Evolutionary conservation across 257 asterid species (phyloP), one percentile per base, ranked within the genome.

Genomic region (Gentiana macrophylla): DNA sequence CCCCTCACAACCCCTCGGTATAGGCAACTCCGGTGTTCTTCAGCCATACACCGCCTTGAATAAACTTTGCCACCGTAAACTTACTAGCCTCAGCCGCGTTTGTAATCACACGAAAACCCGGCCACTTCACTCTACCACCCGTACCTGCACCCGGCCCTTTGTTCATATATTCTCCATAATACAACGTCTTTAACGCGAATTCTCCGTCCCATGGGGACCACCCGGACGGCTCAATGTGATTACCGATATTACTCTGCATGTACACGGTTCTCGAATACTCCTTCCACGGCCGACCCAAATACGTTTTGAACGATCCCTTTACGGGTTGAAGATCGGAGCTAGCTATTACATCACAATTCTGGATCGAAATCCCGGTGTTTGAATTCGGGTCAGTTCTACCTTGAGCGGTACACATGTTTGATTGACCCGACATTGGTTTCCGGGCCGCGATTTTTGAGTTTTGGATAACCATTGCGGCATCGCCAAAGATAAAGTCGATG

Each of bases 141-240:
- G 97, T 89, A 0, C 73, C 55, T 1, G 97, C 75, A 35, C 97
- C 95, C 10, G 87, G 58, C 1, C 97, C 97, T 51, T 79, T 83
- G 63, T 89, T 89, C 70, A 68, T 62, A 6, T 80, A 85, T 80
- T 89, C 97, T 32, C 81, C 97, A 46, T 85, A 89, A 15, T 77
- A 89, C 66, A 89, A 57, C 2, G 95, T 89, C 3, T 62, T 59
- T 12, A 83, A 56, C 1, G 94, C 94, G 15, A 83, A 83, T 53
- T 56, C 68, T 24, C 95, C 97, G 57, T 67, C 66, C 97, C 97
- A 89, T 1, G 86, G 84, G 66, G 69, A 44, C 97, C 97, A 89
- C 11, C 97, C 97, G 12, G 79, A 77, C 32, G 94, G 86, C 57
- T 67, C 36, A 7, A 86, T 73, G 64, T 81, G 63, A 2, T 80